Evolutionary conservation across 2,329 filamentous ascomycete genomes (phyloP), one percentile per base, ranked within the genome.

Genomic region (Ceratocystis ficicola): DNA sequence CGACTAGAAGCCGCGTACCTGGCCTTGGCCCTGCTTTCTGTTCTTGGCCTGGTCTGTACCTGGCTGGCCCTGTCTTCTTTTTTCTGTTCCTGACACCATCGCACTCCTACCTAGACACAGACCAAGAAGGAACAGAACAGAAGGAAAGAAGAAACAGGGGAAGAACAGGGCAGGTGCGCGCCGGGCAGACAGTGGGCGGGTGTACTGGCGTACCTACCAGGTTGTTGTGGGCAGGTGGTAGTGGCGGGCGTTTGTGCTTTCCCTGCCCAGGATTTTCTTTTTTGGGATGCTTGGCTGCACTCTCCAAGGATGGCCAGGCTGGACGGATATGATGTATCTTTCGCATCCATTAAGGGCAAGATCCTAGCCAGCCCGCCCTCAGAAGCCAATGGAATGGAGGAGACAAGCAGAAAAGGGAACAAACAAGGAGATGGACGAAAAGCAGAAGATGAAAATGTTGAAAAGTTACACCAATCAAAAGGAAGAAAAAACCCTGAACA

Each of bases 201-300:
- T 48, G 44, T 48, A 48, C 20, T 20, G 15, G 20, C 20, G 44
- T 48, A 48, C 17, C n/a, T 50, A 20, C 46, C 22, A 6, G 46
- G 22, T 50, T 36, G 32, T 36, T 36, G 32, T 36, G 32, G 32
- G 32, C 32, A 36, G 32, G 46, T 50, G 46, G 46, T 50, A 50
- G 52, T 57, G 22, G 52, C 25, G 52, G 52, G 52, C 52, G 52
- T 57, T 57, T 57, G 8, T 30, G 52, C 52, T 57, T 57, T 57
- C 50, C 22, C 30, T 57, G 52, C 5, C 22, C 30, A 28, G 22
- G 46, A 28, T 28, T 57, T 57, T 17, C n/a, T 50, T 50, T 50
- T 50, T 22, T n/a, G 17, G 46, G n/a, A 50, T 36, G 15, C 46
- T n/a, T 22, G 46, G n/a, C 6, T 50, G 17, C 17, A 20, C 22